Base-by-base conservation (phyloP, 352 stramenopile species). In the Pythium scleroteichum region DNA sequence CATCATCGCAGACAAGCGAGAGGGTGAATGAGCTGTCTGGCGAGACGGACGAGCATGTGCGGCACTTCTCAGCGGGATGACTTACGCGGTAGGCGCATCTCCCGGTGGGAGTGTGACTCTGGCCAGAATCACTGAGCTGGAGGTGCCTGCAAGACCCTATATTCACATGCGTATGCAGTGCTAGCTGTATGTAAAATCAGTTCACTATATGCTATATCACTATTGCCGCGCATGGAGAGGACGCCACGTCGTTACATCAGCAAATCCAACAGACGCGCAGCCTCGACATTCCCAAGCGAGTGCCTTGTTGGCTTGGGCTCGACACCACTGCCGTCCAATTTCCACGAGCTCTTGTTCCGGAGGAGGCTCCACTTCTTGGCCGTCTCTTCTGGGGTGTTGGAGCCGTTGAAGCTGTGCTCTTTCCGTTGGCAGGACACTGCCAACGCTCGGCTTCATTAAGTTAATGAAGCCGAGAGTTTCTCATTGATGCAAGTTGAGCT, bases 181-280 rank as follows among this genome's bases (percentile, higher is more conserved):
- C n/a, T n/a, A n/a, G n/a, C n/a, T n/a, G n/a, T 82, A 22, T 86
- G 77, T 64, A 86, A 85, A 41, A 55, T 48, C 13, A 75, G 79
- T 16, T 78, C 74, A 20, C 78, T 62, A 1, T 72, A 89, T 62
- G 69, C 87, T 44, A 72, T 73, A n/a, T n/a, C n/a, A n/a, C n/a
- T n/a, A n/a, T n/a, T n/a, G 38, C 80, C 80, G 10, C 68, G 76
- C 16, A 71, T 81, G 49, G 22, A 29, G 24, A 72, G 75, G 9
- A 71, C 48, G 5, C 38, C 59, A 10, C 41, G 41, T 19, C 26
- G 29, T 1, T 4, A 13, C 2, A 46, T 32, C 22, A 63, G 19
- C 26, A 1, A n/a, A 12, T 33, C 33, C 24, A 52, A 46, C 12
- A 41, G 40, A 1, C 23, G 23, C 7, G 17, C 26, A 26, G 24